These are phyloP conservation scores for Trichoderma guizhouense DNA, from an alignment of 2,329 filamentous ascomycete species.

Conservation along the genomic window DNA sequence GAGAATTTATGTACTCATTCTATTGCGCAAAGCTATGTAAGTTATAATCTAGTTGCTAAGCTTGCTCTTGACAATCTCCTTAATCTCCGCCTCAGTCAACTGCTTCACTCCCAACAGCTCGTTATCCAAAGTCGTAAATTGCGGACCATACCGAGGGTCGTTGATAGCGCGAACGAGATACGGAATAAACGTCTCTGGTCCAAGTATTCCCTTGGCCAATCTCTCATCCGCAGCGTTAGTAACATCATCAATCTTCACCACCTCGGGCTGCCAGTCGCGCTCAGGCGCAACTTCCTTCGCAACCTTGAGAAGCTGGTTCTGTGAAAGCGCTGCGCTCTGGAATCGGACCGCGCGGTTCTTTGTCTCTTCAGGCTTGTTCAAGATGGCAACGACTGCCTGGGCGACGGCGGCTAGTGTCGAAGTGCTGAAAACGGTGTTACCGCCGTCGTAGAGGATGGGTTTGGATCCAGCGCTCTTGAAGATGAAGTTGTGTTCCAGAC, in stretches of 20 bases:
- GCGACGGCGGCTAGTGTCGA: slow-evolving; percentile 48
- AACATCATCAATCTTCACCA: slow-evolving; percentile 29
- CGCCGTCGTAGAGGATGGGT: slow-evolving; percentile 47
- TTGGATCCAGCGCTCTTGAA: slow-evolving; percentile 40
- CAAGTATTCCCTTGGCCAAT: slow-evolving; percentile 29
- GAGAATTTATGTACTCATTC: neutral
- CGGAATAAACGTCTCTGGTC: slow-evolving; percentile 30
- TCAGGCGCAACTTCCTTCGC: slow-evolving; percentile 48
- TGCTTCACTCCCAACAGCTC: slow-evolving; percentile 44
- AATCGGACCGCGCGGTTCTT: slow-evolving; percentile 49
- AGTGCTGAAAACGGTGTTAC: slow-evolving; percentile 45
- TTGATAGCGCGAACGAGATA: slow-evolving; percentile 35
- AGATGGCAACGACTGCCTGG: slow-evolving; percentile 46
- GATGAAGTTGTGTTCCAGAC: slow-evolving; percentile 40
- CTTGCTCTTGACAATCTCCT: slow-evolving; percentile 28
- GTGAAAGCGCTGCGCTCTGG: slow-evolving; percentile 43
- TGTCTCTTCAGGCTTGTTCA: slow-evolving; percentile 49
- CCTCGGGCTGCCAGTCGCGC: slow-evolving; percentile 46
- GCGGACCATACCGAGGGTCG: slow-evolving; percentile 31
- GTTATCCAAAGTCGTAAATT: slow-evolving; percentile 39
- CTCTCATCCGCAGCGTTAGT: slow-evolving; percentile 28
- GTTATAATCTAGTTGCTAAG: slow-evolving; percentile 1
- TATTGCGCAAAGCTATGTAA: neutral
- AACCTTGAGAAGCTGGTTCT: slow-evolving; percentile 42
- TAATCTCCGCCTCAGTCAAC: slow-evolving; percentile 39